A percentile compares a stretch with the other conserved stretches of the same genome.
These are phyloP conservation scores for Falciphora oryzae DNA, from an alignment of 2,329 filamentous ascomycete species.

Conservation along the genomic window DNA sequence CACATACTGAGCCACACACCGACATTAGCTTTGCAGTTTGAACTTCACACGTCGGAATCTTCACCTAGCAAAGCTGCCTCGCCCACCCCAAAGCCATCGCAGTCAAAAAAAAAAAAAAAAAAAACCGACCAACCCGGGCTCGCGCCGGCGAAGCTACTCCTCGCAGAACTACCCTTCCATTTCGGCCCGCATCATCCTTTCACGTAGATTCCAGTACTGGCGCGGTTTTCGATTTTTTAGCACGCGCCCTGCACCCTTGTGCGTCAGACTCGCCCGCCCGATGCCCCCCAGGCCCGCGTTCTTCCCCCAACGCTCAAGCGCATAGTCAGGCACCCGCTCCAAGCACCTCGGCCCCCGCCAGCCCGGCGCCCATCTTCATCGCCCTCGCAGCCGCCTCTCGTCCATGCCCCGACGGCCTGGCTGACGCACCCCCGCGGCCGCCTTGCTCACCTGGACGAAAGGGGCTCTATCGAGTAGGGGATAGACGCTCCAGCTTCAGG, in stretches of 20 bases:
- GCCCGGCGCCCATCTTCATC: not conserved
- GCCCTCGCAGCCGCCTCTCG: constrained; percentile 3
- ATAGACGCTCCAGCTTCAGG: constrained; percentile 11
- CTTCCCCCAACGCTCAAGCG: not conserved
- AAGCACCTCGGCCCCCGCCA: not conserved
- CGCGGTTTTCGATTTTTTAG: not conserved
- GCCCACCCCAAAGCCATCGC: not conserved
- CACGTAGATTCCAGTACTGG: not conserved
- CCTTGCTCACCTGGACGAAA: constrained; percentile 6
- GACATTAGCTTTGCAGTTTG: constrained; percentile 2
- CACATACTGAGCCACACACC: constrained; percentile 1
- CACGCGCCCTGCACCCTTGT: constrained; percentile 1
- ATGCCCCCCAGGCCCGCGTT: not conserved
- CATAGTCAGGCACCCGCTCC: not conserved
- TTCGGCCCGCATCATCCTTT: not conserved
- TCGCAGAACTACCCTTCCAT: not conserved
- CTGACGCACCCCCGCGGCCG: constrained; percentile 5
- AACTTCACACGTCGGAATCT: constrained; percentile 1
- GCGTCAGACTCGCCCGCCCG: not conserved
- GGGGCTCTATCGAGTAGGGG: constrained; percentile 12
- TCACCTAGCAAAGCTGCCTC: not conserved
- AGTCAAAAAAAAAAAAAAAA: not conserved
- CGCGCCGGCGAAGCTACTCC: not conserved
- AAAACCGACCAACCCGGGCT: not conserved
- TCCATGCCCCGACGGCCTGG: constrained; percentile 7